Percentiles rank a stretch among this genome's conserved stretches.
These are phyloP conservation scores for Alternaria hordeiaustralica DNA, from an alignment of 2,329 filamentous ascomycete genomes.

Conservation along the genomic window DNA sequence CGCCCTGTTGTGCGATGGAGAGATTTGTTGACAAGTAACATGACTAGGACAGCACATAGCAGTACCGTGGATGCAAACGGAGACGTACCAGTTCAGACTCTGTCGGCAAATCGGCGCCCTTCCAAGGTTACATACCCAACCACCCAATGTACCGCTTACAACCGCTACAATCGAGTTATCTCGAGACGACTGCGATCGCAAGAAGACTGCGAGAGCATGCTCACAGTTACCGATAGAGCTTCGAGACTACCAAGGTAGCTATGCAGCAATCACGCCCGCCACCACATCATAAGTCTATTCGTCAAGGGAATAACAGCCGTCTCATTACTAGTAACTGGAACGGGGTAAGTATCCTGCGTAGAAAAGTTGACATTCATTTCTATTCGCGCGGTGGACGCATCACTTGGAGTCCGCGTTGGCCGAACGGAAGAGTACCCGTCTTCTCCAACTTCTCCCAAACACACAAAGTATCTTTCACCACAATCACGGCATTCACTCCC, in stretches of 20 bases:
- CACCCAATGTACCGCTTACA: background rate
- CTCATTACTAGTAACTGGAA: background rate
- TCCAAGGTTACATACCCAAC: background rate
- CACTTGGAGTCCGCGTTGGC: background rate
- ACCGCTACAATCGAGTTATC: background rate
- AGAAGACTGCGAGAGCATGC: background rate
- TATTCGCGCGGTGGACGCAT: background rate
- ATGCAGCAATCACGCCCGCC: background rate
- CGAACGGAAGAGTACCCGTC: background rate
- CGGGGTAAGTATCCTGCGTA: background rate
- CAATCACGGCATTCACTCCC: background rate
- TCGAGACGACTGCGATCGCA: background rate
- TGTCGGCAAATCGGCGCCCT: background rate
- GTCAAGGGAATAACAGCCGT: background rate
- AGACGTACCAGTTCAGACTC: background rate
- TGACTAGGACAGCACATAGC: background rate
- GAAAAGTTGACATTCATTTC: background rate
- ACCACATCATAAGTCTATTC: background rate
- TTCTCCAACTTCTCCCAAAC: background rate
- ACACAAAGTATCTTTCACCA: background rate
- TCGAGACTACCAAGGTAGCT: background rate
- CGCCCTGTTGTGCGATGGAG: background rate
- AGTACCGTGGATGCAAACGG: background rate
- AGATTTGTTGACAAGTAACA: background rate
- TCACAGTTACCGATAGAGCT: background rate